Base-by-base conservation (phyloP, 2,329 filamentous ascomycete species). In the Epichloe scottii region DNA sequence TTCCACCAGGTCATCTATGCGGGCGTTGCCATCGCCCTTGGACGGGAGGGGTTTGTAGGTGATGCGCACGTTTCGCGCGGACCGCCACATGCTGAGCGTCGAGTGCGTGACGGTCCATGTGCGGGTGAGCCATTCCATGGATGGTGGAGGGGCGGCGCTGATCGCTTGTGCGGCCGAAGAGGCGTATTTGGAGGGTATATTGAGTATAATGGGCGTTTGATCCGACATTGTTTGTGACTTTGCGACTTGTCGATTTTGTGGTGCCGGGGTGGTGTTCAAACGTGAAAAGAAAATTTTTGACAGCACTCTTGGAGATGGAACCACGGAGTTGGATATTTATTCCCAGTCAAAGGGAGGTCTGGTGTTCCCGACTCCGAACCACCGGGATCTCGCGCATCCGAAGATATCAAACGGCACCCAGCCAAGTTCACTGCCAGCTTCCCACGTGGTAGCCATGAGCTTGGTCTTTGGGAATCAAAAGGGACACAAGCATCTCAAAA, bases 71-170 rank as follows among this genome's bases (percentile, higher is more conserved):
- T 93, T 93, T 63, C 82, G 83, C 49, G 85, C 83, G 45, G 78
- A 77, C 59, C 81, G 81, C 88, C 88, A 94, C 85, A 93, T 89
- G 55, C 78, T 70, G 11, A 89, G 78, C 5, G 84, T 87, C 4
- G 82, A 86, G 69, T 89, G 84, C 11, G 84, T 87, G 51, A 89
- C 84, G 58, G 77, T 70, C 85, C 85, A 89, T 53, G 79, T 85
- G 54, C 82, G 73, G 49, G 73, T 67, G 44, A 89, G 76, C 75
- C 78, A 86, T 52, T 74, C 66, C 26, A 80, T 65, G 3, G 76
- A 62, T 4, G 82, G 81, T 1, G 71, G 56, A 14, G 65, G 70
- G 46, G 63, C 35, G 39, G 62, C 54, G 26, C 55, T 55, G 23
- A 61, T 55, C 39, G 56, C 33, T 52, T 58, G 47, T 49, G 66